A percentile compares a stretch with the other conserved stretches of the same genome.
These are phyloP conservation scores for Tremella fuciformis DNA, from an alignment of 768 basidiomycete species.

Conservation along the genomic window DNA sequence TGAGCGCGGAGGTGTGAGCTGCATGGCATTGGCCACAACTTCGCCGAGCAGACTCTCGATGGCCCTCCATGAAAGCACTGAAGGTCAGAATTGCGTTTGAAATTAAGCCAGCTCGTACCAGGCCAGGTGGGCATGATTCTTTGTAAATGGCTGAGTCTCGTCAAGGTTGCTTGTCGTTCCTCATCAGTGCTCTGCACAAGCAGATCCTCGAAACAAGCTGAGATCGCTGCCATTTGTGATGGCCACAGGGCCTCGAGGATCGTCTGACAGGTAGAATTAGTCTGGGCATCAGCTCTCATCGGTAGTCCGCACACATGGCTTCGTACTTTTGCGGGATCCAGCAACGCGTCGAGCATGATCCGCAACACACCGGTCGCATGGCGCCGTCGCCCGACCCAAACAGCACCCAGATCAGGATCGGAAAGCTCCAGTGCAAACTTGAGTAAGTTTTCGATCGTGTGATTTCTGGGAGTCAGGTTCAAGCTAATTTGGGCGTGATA, in stretches of 20 bases:
- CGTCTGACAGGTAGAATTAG: conserved; percentile 18
- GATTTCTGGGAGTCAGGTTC: background rate
- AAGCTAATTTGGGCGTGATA: background rate
- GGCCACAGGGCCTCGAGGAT: conserved; percentile 21
- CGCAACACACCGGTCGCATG: background rate
- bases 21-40: conserved; percentile 18
- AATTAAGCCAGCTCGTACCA: conserved; percentile 13
- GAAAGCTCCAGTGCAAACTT: background rate
- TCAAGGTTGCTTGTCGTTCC: conserved; percentile 18
- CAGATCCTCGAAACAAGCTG: conserved; percentile 32
- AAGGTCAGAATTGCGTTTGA: background rate
- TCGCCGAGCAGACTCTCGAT: conserved; percentile 40
- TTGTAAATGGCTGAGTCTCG: conserved; percentile 14
- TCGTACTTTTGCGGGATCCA: conserved; percentile 16
- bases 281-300: background rate
- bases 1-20: conserved; percentile 9
- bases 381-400: too few species aligned
- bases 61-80: conserved; percentile 34
- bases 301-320: background rate
- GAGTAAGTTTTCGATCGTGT: background rate
- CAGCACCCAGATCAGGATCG: background rate
- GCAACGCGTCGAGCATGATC: conserved; percentile 30
- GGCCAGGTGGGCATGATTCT: conserved; percentile 28
- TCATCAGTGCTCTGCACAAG: conserved; percentile 35
- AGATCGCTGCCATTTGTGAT: conserved; percentile 26